Evolutionary conservation across 805 yeast genomes (phyloP).

Genomic region (Candida berthetii): DNA sequence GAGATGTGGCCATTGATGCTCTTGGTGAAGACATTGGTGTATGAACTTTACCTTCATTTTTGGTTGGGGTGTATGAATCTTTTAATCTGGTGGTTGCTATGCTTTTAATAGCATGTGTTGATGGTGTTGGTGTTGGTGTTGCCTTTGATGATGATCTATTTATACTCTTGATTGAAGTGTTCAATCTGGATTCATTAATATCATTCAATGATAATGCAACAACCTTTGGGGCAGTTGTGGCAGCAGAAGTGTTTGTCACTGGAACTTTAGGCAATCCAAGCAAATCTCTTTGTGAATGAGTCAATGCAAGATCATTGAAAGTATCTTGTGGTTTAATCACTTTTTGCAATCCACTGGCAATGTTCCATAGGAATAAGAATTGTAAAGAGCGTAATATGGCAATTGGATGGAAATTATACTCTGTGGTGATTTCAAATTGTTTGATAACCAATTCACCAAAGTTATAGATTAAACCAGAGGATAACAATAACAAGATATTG

Average conservation of each 20-base stretch:
- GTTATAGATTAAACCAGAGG: slow-evolving; percentile 21
- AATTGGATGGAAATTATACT: slow-evolving; percentile 4
- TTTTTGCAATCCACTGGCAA: slow-evolving; percentile 22
- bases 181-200: slow-evolving; percentile 12
- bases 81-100: neutral
- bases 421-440: slow-evolving; percentile 10
- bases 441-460: slow-evolving; percentile 12
- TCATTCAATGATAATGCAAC: slow-evolving; percentile 21
- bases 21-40: slow-evolving; percentile 22
- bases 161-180: neutral
- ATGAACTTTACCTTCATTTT: neutral
- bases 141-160: slow-evolving; percentile 13
- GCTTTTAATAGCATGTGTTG: neutral
- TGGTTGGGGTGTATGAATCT: neutral
- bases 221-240: slow-evolving; percentile 4
- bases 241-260: neutral
- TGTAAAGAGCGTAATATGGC: slow-evolving; percentile 13
- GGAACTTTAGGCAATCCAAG: slow-evolving; percentile 20
- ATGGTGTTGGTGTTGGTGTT: neutral
- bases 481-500: slow-evolving; percentile 24
- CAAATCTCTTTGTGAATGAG: slow-evolving; percentile 24
- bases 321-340: slow-evolving; percentile 23
- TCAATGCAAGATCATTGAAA: slow-evolving; percentile 25
- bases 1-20: slow-evolving; percentile 15
- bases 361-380: slow-evolving; percentile 22